Evolutionary conservation across 495 filamentous ascomycete species (phyloP), one percentile per base, ranked within the genome.

Genomic region (Daldinia caldariorum): DNA sequence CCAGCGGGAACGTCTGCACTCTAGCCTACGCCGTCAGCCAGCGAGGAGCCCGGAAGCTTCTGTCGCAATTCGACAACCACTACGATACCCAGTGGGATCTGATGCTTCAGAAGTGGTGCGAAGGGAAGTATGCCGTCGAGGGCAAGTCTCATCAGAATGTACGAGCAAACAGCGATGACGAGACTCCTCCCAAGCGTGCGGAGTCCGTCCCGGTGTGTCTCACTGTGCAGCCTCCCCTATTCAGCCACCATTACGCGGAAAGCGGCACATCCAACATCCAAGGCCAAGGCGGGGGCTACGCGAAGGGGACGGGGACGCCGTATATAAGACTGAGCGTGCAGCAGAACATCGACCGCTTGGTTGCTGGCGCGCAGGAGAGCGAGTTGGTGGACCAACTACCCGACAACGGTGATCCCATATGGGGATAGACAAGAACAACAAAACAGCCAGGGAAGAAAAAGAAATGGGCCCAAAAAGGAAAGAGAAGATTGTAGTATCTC

Each of bases 21-120:
- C 79, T 83, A 29, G 82, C 82, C 0, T 85, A 84, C 53, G 82
- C 82, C 9, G 82, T 85, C 10, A 81, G 76, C 29, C 77, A 78
- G 55, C 66, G 68, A 14, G 83, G 82, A 6, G 83, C 82, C 9
- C 75, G 80, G n/a, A 82, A 79, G 66, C 58, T 84, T 26, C 66
- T 84, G 18, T 77, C 69, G 63, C 70, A 74, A 69, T 82, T 84
- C 71, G 74, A 79, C 1, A 64, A 53, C 34, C 75, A 71, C 8
- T 74, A 82, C 53, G 79, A 78, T 12, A 58, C 68, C 4, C 79
- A 82, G 13, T 85, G 80, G 79, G 82, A 85, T 35, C 65, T 82
- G 58, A 79, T 82, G 76, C 57, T 85, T 51, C 70, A 80, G 26
- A 82, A 83, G 29, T 84, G 80, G 80, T 85, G 83, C 61, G 77